Evolutionary conservation across 495 filamentous ascomycete genomes (phyloP).

Genomic region (Peziza echinospora): DNA sequence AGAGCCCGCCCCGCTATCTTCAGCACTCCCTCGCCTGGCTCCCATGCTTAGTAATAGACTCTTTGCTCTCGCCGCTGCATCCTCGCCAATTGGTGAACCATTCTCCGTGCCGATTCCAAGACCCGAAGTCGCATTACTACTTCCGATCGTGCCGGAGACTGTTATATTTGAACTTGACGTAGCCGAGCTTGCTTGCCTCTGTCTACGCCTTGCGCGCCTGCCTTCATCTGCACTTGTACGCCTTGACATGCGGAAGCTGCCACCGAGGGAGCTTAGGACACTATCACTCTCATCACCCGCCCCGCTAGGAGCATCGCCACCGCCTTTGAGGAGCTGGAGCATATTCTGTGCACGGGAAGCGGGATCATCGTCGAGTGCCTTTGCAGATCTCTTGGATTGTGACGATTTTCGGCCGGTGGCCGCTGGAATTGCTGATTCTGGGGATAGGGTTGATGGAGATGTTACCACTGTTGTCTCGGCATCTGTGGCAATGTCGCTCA

Average conservation of each 20-base stretch:
- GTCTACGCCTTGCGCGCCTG: not conserved
- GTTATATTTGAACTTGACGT: too few relatives aligned
- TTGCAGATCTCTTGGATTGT: slow-evolving; percentile 6
- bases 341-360: not conserved
- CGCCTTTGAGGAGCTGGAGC: not conserved
- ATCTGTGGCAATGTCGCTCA: slow-evolving; percentile 12
- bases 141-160: slow-evolving; percentile 1
- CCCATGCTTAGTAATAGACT: slow-evolving; percentile 24
- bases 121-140: not conserved
- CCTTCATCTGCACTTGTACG: not conserved
- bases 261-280: not conserved
- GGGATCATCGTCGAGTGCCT: slow-evolving; percentile 4
- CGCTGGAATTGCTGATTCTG: not conserved
- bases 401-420: slow-evolving; percentile 2
- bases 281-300: not conserved
- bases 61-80: slow-evolving; percentile 26
- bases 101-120: not conserved
- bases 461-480: not conserved
- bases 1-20: not conserved
- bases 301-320: not conserved
- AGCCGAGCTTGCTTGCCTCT: not conserved
- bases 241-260: not conserved
- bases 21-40: slow-evolving; percentile 2
- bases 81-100: slow-evolving; percentile 8
- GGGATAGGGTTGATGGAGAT: not conserved